Conservation (phyloP, 2,329 filamentous ascomycete genomes). For the Neoarthrinium moseri region DNA sequence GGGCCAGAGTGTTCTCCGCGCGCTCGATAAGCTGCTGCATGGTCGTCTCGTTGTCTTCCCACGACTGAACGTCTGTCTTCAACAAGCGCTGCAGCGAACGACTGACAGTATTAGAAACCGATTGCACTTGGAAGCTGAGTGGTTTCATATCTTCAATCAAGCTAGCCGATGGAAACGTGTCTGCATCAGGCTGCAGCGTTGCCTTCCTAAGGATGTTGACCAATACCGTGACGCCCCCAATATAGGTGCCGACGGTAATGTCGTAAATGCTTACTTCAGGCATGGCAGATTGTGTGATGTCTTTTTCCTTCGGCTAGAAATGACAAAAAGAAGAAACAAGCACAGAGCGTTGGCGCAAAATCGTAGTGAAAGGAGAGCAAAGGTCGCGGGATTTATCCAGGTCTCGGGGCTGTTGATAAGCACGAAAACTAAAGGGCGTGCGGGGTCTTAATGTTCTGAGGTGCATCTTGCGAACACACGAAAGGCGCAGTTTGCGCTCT, state of each 20-base stretch:
- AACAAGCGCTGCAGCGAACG: constrained; percentile 1
- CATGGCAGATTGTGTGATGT: neutral
- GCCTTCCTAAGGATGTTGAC: neutral
- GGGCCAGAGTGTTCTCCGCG: neutral
- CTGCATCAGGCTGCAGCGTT: neutral
- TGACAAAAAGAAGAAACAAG: too few relatives aligned
- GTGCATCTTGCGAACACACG: too few relatives aligned
- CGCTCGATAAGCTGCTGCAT: constrained; percentile 4
- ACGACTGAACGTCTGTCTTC: constrained; percentile 1
- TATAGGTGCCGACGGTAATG: neutral
- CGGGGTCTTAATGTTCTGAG: too few relatives aligned
- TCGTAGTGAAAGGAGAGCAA: too few relatives aligned
- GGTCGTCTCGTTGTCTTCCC: constrained; percentile 5
- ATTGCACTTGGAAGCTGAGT: constrained; percentile 5
- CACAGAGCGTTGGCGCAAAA: too few relatives aligned
- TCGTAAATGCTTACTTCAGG: neutral
- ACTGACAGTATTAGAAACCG: neutral
- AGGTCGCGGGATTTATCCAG: too few relatives aligned
- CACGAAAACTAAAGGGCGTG: too few relatives aligned
- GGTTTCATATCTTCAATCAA: constrained; percentile 3
- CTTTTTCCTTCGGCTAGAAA: neutral
- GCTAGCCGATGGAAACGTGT: neutral
- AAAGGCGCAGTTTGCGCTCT: too few relatives aligned
- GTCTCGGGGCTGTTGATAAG: too few relatives aligned
- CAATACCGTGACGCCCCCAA: neutral